Evolutionary conservation across 1,284 basidiomycete genomes (phyloP).

Genomic region (Meira nashicola): DNA sequence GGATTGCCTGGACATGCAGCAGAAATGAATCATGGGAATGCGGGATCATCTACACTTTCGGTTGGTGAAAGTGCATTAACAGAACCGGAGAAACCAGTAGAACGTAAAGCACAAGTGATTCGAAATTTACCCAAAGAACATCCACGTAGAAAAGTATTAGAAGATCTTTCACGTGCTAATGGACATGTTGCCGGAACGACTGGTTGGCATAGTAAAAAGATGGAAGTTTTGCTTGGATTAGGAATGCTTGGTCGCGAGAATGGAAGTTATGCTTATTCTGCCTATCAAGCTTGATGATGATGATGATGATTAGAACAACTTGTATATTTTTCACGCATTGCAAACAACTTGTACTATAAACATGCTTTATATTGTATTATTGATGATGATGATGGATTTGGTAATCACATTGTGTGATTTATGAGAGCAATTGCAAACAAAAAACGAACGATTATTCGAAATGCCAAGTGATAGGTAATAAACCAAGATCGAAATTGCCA

Average conservation of each 20-base stretch:
- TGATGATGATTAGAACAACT: not conserved
- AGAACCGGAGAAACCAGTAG: constrained; percentile 7
- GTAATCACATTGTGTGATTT: no score
- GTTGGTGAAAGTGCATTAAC: not conserved
- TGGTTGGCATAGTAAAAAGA: constrained; percentile 93
- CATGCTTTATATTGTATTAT: no score
- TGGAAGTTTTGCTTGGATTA: constrained; percentile 87
- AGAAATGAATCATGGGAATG: not conserved
- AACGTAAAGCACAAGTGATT: constrained; percentile 47
- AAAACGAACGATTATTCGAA: no score
- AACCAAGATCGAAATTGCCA: not conserved
- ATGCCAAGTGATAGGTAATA: no score
- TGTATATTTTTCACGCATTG: not conserved
- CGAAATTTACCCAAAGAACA: constrained; percentile 65
- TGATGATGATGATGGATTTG: no score
- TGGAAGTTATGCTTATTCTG: constrained; percentile 66
- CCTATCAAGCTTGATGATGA: constrained; percentile 32
- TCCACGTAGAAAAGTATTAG: constrained; percentile 66
- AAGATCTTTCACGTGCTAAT: constrained; percentile 70
- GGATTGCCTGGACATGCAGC: not conserved
- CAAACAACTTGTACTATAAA: no score
- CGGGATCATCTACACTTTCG: not conserved
- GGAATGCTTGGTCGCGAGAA: constrained; percentile 88
- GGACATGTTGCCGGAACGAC: constrained; percentile 83
- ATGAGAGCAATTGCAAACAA: no score